Conservation (phyloP, 2,329 filamentous ascomycete genomes). For the Scortechinia acanthostroma region DNA sequence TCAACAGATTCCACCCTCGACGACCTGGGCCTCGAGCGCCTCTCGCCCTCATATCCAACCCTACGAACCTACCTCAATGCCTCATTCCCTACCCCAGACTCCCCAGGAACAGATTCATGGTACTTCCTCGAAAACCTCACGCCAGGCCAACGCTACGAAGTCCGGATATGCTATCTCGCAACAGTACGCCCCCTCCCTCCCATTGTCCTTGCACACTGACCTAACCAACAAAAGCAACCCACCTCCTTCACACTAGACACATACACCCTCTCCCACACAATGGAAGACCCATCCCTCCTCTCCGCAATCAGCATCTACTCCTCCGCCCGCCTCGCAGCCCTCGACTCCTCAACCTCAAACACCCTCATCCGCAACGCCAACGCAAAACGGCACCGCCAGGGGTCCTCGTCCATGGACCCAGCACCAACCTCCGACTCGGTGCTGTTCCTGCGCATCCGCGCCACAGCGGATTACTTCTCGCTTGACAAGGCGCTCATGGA, state of each 20-base stretch:
- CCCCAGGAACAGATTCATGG: conserved; percentile 54
- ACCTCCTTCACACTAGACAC: neutral
- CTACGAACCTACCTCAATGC: neutral
- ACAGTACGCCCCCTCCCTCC: conserved; percentile 38
- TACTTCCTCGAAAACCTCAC: conserved; percentile 45
- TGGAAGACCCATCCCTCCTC: neutral
- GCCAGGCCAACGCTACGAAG: conserved; percentile 52
- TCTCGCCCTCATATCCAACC: neutral
- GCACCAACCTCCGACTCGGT: neutral
- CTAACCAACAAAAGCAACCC: neutral
- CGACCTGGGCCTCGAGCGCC: neutral
- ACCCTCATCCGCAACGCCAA: neutral
- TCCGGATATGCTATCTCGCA: conserved; percentile 60
- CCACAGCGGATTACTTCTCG: neutral
- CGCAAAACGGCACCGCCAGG: neutral
- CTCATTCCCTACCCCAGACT: conserved; percentile 16
- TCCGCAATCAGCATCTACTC: neutral
- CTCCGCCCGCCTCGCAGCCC: neutral
- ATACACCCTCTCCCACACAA: neutral
- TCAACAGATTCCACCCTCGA: neutral
- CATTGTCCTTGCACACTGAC: neutral
- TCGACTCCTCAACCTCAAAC: neutral
- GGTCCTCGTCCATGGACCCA: neutral
- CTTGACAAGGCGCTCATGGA: neutral
- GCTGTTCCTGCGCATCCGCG: neutral